Base-by-base conservation (phyloP, 1,284 basidiomycete species). In the Phaffia rhodozyma region DNA sequence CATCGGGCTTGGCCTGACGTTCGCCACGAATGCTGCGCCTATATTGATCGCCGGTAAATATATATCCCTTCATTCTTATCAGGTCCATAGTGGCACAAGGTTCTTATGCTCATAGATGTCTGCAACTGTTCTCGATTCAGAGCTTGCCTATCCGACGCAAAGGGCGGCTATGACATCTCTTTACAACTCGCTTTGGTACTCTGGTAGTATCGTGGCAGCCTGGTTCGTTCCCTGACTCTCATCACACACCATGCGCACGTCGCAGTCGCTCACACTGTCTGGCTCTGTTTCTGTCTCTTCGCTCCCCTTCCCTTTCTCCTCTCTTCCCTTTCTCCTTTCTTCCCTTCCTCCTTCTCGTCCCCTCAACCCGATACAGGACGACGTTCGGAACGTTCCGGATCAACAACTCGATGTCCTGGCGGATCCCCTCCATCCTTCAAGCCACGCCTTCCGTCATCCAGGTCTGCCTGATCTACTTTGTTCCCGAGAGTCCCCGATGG, bases 1-100 rank as follows among this genome's bases (percentile, higher is more conserved):
- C 67, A 85, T 90, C 68, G 87, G 87, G 60, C 87, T 87, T 71
- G 87, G 88, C 64, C 78, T 87, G 55, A 84, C 84, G 9, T 86
- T 87, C 70, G 58, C 60, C 23, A 51, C 32, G 47, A 65, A 65
- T 55, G 58, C 63, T 47, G 58, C 63, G 4, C 63, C 63, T 21
- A 50, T 60, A 25, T 59, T 43, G 38, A 43, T 43, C 16, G 38
- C 38, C 13, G 38, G 38, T 43, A 16, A 16, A 43, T 43, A 43
- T 43, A 43, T 11, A 43, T 43, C 13, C 38, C 13, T 43, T 2
- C 5, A 16, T 16, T 16, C 38, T 43, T 43, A 2, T 11, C 38
- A 7, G 16, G 38, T 16, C 16, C 5, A 43, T 2, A 43, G 38
- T 16, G 6, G 38, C 13, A 7, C 38, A 43, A 43, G 13, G 16